These are phyloP conservation scores for Baorangia bicolor DNA, from an alignment of 768 basidiomycete species.

Conservation along the genomic window DNA sequence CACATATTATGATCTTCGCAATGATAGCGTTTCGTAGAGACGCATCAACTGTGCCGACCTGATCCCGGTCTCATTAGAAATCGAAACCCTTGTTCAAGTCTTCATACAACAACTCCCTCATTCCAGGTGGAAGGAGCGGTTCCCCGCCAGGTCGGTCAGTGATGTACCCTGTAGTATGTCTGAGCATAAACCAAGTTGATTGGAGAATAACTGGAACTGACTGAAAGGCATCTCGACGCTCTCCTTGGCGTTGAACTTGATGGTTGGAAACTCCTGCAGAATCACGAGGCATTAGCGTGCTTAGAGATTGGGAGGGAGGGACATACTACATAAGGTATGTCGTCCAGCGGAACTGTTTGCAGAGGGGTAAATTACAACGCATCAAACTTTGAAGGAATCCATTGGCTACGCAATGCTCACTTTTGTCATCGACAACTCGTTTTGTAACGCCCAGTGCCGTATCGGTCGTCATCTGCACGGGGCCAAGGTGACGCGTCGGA, in stretches of 20 bases:
- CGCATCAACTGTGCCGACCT: neutral
- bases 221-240: slow-evolving; percentile 99
- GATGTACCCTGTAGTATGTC: slow-evolving; percentile 45
- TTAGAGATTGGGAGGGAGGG: neutral
- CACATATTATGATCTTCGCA: neutral
- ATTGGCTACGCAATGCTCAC: slow-evolving; percentile 34
- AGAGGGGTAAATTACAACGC: neutral
- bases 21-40: neutral
- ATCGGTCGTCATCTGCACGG: slow-evolving; percentile 98
- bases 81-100: slow-evolving; percentile 89
- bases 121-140: slow-evolving; percentile 84
- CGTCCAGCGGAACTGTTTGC: slow-evolving; percentile 52
- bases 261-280: slow-evolving; percentile 84
- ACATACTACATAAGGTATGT: slow-evolving; percentile 73
- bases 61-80: slow-evolving; percentile 9
- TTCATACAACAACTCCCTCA: slow-evolving; percentile 80
- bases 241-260: slow-evolving; percentile 81
- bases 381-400: neutral
- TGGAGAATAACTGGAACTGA: slow-evolving; percentile 37
- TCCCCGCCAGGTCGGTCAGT: slow-evolving; percentile 44
- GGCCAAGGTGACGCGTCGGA: slow-evolving; percentile 79
- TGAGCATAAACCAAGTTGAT: neutral
- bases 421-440: slow-evolving; percentile 69
- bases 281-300: neutral
- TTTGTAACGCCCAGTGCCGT: slow-evolving; percentile 93